phyloP scores from a whole-genome alignment of 2,329 filamentous ascomycete species.

The Claviceps maximensis region DNA sequence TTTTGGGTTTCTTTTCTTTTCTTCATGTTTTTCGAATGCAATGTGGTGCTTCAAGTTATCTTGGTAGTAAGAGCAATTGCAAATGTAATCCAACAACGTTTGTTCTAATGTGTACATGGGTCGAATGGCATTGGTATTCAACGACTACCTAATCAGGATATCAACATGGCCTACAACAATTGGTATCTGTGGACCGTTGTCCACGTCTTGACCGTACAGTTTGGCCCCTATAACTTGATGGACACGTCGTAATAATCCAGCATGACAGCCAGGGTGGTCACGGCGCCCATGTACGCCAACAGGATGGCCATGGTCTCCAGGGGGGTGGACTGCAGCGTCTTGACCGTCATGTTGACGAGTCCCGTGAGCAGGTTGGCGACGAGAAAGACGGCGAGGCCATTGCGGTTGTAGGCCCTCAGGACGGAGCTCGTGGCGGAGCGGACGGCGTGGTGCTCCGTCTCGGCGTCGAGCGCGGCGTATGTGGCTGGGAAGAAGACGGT shows the following conservation, averaged over 20 bases:
- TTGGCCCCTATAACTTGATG: conserved; percentile 58
- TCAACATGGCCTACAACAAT: too few species aligned
- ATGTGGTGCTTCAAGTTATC: too few species aligned
- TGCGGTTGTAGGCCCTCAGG: conserved; percentile 75
- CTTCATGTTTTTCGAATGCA: too few species aligned
- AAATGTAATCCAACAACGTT: too few species aligned
- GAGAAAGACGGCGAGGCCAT: conserved; percentile 75
- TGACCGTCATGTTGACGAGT: conserved; percentile 72
- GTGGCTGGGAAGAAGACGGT: conserved; percentile 62
- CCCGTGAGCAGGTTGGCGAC: conserved; percentile 84
- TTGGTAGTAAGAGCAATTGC: too few species aligned
- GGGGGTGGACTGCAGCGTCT: conserved; percentile 60
- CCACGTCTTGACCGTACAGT: too few species aligned
- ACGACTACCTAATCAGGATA: too few species aligned
- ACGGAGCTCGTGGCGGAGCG: conserved; percentile 64
- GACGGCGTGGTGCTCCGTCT: conserved; percentile 50
- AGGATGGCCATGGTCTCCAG: conserved; percentile 59
- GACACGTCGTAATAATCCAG: conserved; percentile 54
- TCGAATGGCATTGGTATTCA: too few species aligned
- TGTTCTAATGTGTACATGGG: too few species aligned
- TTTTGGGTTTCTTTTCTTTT: too few species aligned
- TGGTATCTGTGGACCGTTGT: too few species aligned
- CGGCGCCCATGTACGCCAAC: conserved; percentile 51
- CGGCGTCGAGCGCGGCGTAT: conserved; percentile 41
- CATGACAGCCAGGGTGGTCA: conserved; percentile 55